Base-by-base conservation (phyloP, 2,329 filamentous ascomycete species). In the Stagonosporopsis vannaccii region DNA sequence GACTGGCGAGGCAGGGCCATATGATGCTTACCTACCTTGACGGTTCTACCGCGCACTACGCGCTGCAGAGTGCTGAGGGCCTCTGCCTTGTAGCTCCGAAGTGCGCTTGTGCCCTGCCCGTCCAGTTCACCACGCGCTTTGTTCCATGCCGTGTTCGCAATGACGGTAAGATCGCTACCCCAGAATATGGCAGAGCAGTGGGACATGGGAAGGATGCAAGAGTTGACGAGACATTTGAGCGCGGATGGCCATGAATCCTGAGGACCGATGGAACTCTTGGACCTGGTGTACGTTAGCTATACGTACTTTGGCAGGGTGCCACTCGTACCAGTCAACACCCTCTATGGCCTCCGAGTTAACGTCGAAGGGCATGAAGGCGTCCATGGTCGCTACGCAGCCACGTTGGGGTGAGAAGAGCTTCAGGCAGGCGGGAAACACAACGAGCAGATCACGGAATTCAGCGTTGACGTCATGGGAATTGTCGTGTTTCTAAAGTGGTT, bases 101-200 rank as follows among this genome's bases (percentile, higher is more conserved):
- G 61, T 37, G 76, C 74, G 6, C 60, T 59, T 32, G 67, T 62
- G 12, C 76, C 78, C 62, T 78, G 76, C 36, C 71, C 72, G 28
- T 71, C 62, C 2, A 72, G 54, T 12, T 69, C 63, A 15, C 69
- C 72, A 9, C 70, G 68, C 6, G 69, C 71, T 45, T 73, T 74
- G 13, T 60, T 67, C 79, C 79, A 81, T 5, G 75, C 73, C 13
- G 76, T 48, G 53, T 81, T 81, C 61, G 78, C 74, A 6, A 80
- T 64, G 12, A 77, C 67, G 9, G 69, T 58, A 20, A 78, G 65
- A 11, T 76, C 69, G 9, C 71, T 59, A 15, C 74, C 75, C 78
- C 78, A 80, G 60, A 79, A 79, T 20, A 81, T 68, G 37, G 77
- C 77, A 3, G 76, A 65, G 11, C 76, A 75, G 56, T 80, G 77